Base-by-base conservation (phyloP, 1,284 basidiomycete genomes). In the Cutaneotrichosporon dermatis region DNA sequence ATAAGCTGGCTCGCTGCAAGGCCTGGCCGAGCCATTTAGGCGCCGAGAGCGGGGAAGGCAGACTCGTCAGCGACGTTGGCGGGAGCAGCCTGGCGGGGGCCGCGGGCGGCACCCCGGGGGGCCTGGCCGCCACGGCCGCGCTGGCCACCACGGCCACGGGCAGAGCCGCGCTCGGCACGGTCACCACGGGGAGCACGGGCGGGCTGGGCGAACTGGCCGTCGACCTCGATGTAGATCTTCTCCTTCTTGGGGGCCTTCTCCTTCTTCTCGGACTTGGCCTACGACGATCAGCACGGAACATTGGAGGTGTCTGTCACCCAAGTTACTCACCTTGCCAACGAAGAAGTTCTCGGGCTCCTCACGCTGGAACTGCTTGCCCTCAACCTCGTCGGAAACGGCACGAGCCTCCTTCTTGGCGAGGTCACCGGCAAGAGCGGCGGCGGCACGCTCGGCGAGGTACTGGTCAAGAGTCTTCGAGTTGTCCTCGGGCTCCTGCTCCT, bases 401-500 rank as follows among this genome's bases (percentile, higher is more conserved):
- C 70, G 68, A 59, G 61, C 65, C 63, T 67, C 67, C 63, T 69
- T 66, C 64, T 66, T 62, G 61, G 54, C 60, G 55, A 69, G 63
- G 44, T 44, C 42, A 51, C 64, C 66, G 53, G 57, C 62, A 45
- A 69, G 61, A 57, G 72, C 71, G 48, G 64, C 59, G 53, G 71
- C 66, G 52, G 76, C 74, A 58, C 68, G 66, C 70, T 78, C 76
- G 62, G 77, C 76, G 55, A 79, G 70, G 75, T 75, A 79, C 63
- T 79, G 73, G 61, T 79, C 78, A 73, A 78, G 78, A 44, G 76
- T 73, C 72, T 79, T 78, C 65, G 91, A 94, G 79, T 92, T 91
- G 81, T 96, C 93, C 78, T 93, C 91, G 77, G 94, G 91, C 77
- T 96, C 92, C 84, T 87, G 67, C 53, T 69, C 69, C 68, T 73